phyloP scores from a whole-genome alignment of 2,329 filamentous ascomycete species.

The Alternaria sp. region DNA sequence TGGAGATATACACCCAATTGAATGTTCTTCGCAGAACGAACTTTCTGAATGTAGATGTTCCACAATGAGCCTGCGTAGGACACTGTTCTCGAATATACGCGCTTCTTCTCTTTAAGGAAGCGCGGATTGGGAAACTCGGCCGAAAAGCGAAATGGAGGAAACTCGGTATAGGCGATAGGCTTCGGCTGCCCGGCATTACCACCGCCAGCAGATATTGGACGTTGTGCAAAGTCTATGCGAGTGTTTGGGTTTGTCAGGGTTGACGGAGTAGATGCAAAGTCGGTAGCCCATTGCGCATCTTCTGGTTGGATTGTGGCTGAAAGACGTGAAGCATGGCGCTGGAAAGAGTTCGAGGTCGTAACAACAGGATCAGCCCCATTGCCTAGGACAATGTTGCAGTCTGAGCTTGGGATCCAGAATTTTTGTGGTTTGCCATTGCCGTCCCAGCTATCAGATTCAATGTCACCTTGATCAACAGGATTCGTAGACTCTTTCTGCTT shows the following conservation, averaged over 20 bases:
- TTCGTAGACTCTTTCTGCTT: slow-evolving; percentile 51
- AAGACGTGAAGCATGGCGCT: slow-evolving; percentile 58
- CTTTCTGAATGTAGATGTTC: slow-evolving; percentile 70
- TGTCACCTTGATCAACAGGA: slow-evolving; percentile 42
- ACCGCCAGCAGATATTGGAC: slow-evolving; percentile 49
- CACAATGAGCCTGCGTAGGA: slow-evolving; percentile 67
- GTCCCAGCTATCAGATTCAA: slow-evolving; percentile 63
- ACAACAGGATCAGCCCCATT: slow-evolving; percentile 63
- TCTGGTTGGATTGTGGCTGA: slow-evolving; percentile 63
- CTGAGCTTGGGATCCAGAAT: slow-evolving; percentile 65
- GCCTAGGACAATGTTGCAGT: slow-evolving; percentile 65
- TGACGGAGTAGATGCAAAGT: slow-evolving; percentile 61
- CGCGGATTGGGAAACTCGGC: slow-evolving; percentile 66
- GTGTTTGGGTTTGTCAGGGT: slow-evolving; percentile 50
- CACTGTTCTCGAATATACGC: slow-evolving; percentile 66
- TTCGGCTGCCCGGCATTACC: slow-evolving; percentile 49
- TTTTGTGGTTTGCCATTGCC: slow-evolving; percentile 63
- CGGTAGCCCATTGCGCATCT: slow-evolving; percentile 64
- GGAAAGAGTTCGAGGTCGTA: slow-evolving; percentile 56
- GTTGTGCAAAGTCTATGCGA: slow-evolving; percentile 36
- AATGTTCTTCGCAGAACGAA: slow-evolving; percentile 63
- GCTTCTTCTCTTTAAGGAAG: slow-evolving; percentile 66
- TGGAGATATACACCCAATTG: slow-evolving; percentile 68
- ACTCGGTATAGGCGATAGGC: slow-evolving; percentile 61
- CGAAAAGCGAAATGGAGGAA: slow-evolving; percentile 66